phyloP scores from a whole-genome alignment of 768 basidiomycete species.

The Mycena vulgaris region DNA sequence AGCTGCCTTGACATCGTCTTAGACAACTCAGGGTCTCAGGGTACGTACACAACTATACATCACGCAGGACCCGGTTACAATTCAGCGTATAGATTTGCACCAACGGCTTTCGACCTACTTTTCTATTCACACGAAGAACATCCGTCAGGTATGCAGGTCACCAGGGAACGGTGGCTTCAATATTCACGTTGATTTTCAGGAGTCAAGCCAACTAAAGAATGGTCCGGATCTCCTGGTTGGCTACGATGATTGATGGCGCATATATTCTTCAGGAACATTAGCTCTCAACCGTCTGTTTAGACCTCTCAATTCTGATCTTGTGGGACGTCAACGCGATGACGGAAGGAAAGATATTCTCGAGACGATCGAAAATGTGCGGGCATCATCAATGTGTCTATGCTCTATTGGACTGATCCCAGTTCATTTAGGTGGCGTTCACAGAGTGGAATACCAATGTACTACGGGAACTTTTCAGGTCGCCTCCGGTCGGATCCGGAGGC shows the following conservation, averaged over 20 bases:
- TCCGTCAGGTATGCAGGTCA: too few relatives aligned
- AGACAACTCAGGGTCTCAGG: background rate
- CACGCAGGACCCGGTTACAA: background rate
- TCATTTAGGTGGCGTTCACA: too few relatives aligned
- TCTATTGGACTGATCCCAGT: too few relatives aligned
- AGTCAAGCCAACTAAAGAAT: background rate
- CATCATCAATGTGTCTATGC: too few relatives aligned
- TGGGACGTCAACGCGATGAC: background rate
- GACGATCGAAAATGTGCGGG: background rate
- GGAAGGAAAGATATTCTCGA: background rate
- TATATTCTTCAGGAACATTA: background rate
- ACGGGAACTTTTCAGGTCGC: too few relatives aligned
- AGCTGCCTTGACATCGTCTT: background rate
- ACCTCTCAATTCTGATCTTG: background rate
- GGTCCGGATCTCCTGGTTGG: background rate
- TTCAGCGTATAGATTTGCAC: background rate
- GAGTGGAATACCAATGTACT: too few relatives aligned
- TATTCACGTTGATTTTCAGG: background rate
- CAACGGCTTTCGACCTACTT: background rate
- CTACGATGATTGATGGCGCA: background rate
- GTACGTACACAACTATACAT: background rate
- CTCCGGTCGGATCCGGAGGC: too few relatives aligned
- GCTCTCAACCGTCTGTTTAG: background rate
- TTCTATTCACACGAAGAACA: too few relatives aligned
- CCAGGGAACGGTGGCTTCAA: too few relatives aligned